phyloP scores from a whole-genome alignment of 257 asterid genomes.

The Ehretia macrophylla region DNA sequence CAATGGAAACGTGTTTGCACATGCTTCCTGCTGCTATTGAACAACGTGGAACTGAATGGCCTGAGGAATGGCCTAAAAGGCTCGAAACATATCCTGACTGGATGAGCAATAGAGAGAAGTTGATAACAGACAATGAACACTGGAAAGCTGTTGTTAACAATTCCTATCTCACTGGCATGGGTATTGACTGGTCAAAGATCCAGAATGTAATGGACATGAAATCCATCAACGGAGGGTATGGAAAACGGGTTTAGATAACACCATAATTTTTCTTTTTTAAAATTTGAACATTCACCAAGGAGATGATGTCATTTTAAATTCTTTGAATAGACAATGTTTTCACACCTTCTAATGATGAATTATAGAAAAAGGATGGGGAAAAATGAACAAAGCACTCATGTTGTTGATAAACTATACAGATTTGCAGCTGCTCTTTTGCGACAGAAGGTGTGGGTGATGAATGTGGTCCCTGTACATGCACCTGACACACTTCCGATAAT shows the following conservation, averaged over 20 bases:
- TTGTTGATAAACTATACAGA: slow-evolving; percentile 34
- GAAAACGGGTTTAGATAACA: background rate
- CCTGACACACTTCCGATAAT: slow-evolving; percentile 87
- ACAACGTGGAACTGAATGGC: slow-evolving; percentile 97
- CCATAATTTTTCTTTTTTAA: background rate
- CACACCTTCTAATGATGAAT: background rate
- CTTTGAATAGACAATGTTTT: too few species aligned
- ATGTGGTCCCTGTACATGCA: slow-evolving; percentile 78
- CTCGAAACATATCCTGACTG: slow-evolving; percentile 84
- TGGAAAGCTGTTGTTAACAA: slow-evolving; percentile 80
- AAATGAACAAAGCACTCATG: slow-evolving; percentile 5
- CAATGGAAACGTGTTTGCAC: slow-evolving; percentile 64
- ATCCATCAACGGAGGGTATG: slow-evolving; percentile 94
- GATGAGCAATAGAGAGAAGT: slow-evolving; percentile 63
- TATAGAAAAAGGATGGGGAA: background rate
- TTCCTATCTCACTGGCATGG: slow-evolving; percentile 74
- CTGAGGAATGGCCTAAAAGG: slow-evolving; percentile 92
- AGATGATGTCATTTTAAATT: background rate
- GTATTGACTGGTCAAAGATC: slow-evolving; percentile 81
- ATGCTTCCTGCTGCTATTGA: slow-evolving; percentile 74
- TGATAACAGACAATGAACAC: slow-evolving; percentile 65
- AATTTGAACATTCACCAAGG: background rate
- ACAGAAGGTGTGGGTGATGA: slow-evolving; percentile 87
- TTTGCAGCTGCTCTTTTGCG: slow-evolving; percentile 88
- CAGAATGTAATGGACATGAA: slow-evolving; percentile 93